Evolutionary conservation across 495 filamentous ascomycete species (phyloP), one percentile per base, ranked within the genome.

Genomic region (Neurospora discreta): DNA sequence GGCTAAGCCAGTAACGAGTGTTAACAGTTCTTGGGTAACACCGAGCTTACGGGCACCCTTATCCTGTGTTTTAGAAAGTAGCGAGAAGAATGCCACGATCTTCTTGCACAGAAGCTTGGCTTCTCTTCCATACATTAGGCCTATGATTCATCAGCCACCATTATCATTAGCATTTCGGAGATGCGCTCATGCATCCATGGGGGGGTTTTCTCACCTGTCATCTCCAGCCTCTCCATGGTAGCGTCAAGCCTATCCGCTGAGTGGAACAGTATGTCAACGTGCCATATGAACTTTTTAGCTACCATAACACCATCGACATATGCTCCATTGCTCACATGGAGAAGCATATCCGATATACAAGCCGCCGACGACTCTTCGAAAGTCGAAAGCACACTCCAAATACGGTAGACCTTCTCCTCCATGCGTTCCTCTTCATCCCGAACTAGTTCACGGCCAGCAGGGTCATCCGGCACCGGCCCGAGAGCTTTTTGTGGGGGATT

Each of bases 71-170:
- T 97, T 97, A 3, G 95, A 94, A 5, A 99, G 84, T 39, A 99
- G 82, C 13, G 92, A 91, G 80, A 99, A 99, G 84, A 99, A 99
- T 20, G 95, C 92, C 36, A 99, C 95, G 70, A 99, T 97, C 81
- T 99, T 99, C 81, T 99, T 99, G 85, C 96, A 99, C 15, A 99
- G 89, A 39, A 99, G 86, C 81, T 98, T 99, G 26, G 96, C 91
- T 83, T 99, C 96, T 71, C 96, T 90, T 23, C 92, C 91, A 79
- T 98, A 98, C 36, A 93, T 90, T 46, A 98, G 84, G 72, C 92
- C 95, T 94, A 77, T 38, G 70, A 43, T 6, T 38, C 4, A 36
- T 76, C 71, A 78, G 73, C 60, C 43, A 71, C 39, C 69, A 72
- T 68, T n/a, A 73, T 69, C 9, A 68, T 3, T 11, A 36, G 13